These are phyloP conservation scores for Iberis pinnata DNA, from an alignment of 345 rosid genomes.

Conservation along the genomic window DNA sequence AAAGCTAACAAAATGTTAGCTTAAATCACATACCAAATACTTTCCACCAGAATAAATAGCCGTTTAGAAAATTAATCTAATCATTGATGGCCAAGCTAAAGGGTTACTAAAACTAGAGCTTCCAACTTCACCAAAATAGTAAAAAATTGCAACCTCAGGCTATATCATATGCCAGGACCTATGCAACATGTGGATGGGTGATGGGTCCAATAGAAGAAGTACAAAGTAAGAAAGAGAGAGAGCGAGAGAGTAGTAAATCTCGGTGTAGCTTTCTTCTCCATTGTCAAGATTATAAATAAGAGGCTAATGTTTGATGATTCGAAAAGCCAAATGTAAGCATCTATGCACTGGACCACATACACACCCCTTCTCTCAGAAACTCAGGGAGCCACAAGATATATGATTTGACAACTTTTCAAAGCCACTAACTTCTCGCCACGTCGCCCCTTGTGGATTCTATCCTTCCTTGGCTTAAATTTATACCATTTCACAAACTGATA, in stretches of 20 bases:
- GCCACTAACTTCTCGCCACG: slow-evolving; percentile 24
- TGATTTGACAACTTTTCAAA: too few relatives aligned
- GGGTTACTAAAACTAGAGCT: background rate
- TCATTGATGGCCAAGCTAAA: slow-evolving; percentile 10
- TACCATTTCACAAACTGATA: too few relatives aligned
- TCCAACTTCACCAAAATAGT: too few relatives aligned
- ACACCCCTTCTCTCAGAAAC: slow-evolving; percentile 17
- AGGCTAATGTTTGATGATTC: slow-evolving; percentile 21
- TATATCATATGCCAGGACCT: slow-evolving; percentile 7
- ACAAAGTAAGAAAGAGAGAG: background rate
- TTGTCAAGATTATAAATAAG: slow-evolving; percentile 7
- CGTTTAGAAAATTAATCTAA: background rate
- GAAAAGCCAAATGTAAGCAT: slow-evolving; percentile 26
- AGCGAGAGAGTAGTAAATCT: slow-evolving; percentile 7
- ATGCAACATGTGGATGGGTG: slow-evolving; percentile 19
- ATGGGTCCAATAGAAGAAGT: background rate
- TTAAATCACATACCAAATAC: background rate
- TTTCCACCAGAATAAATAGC: background rate
- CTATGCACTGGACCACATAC: slow-evolving; percentile 23
- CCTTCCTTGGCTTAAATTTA: too few relatives aligned
- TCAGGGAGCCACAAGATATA: slow-evolving; percentile 30
- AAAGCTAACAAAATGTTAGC: background rate
- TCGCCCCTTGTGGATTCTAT: slow-evolving; percentile 10
- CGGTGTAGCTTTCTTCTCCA: slow-evolving; percentile 19
- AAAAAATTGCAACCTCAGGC: slow-evolving; percentile 8